Base-by-base conservation (phyloP, 768 basidiomycete species). In the Jaapia argillacea region DNA sequence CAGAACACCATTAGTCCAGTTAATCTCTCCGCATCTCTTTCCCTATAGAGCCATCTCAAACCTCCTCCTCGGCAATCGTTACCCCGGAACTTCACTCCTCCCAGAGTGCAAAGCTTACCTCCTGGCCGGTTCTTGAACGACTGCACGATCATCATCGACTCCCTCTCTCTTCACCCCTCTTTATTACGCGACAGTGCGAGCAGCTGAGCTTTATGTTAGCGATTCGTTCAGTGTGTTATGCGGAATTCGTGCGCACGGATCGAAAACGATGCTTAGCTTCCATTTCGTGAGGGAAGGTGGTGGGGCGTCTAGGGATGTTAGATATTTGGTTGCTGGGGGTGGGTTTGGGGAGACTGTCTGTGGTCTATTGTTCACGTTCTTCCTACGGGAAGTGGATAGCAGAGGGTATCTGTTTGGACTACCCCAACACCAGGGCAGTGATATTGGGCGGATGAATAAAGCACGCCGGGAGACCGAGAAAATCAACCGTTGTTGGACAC, bases 71-170 rank as follows among this genome's bases (percentile, higher is more conserved):
- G 82, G 82, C 82, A 5, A 82, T 85, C 36, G 48, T 53, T 63
- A 68, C 33, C 60, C 82, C 16, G 81, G 82, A 2, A 75, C 81
- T 0, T 76, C 73, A 0, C 69, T 85, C 3, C 75, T 70, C 24
- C 78, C 82, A 3, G 81, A 85, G 60, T 78, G 79, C 1, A 85
- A 84, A 56, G 76, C 68, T 1, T 85, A 80, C 49, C 74, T 81
- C 12, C 64, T 81, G 39, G 64, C 81, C 21, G 82, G 79, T 63
- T 82, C 12, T 61, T 80, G 47, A 83, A 82, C 46, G 81, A 84
- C 47, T 58, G 66, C 0, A 68, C 79, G 3, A 69, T 78, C 27
- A 62, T 81, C 5, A 60, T 81, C 16, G 81, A 82, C 45, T 72
- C 73, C 1, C 47, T 81, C 5, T 77, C 80, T 0, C 2, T 52